Conservation (phyloP, 768 basidiomycete species). For the Amanita rubescens region DNA sequence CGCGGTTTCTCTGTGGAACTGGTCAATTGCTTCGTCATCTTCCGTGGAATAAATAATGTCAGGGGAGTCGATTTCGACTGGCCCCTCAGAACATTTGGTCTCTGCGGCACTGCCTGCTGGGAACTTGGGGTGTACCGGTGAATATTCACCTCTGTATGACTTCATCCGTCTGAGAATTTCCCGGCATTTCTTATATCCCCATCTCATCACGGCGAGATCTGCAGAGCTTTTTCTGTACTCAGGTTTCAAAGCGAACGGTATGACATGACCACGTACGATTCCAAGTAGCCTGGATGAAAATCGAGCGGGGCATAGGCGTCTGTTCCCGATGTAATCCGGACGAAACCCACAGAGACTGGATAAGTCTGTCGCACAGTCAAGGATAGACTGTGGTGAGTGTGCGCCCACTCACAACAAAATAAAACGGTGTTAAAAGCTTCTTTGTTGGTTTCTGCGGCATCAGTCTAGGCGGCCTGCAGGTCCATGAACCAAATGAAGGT, state of each 20-base stretch:
- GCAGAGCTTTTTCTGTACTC: slow-evolving; percentile 21
- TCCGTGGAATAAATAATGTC: slow-evolving; percentile 34
- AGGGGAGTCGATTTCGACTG: slow-evolving; percentile 25
- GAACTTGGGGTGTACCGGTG: slow-evolving; percentile 29
- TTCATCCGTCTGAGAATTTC: slow-evolving; percentile 51
- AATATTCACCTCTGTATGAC: slow-evolving; percentile 31
- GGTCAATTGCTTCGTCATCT: slow-evolving; percentile 38
- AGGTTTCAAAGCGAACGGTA: neutral
- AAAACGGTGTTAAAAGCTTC: slow-evolving; percentile 21
- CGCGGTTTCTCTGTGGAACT: slow-evolving; percentile 27
- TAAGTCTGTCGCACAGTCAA: slow-evolving; percentile 27
- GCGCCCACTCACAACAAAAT: slow-evolving; percentile 11
- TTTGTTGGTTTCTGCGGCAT: slow-evolving; percentile 14
- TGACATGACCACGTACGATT: slow-evolving; percentile 25
- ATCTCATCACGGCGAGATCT: slow-evolving; percentile 39
- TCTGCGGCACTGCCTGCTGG: slow-evolving; percentile 26
- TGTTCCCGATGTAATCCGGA: slow-evolving; percentile 38
- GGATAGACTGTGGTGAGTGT: neutral
- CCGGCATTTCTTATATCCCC: slow-evolving; percentile 47
- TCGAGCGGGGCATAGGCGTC: slow-evolving; percentile 34
- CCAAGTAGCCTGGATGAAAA: slow-evolving; percentile 40
- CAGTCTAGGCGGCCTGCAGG: slow-evolving; percentile 12
- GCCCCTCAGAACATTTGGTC: slow-evolving; percentile 14
- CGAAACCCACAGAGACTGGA: slow-evolving; percentile 39
- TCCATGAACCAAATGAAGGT: neutral